phyloP scores from a whole-genome alignment of 805 yeast genomes.

The Pichia californica region DNA sequence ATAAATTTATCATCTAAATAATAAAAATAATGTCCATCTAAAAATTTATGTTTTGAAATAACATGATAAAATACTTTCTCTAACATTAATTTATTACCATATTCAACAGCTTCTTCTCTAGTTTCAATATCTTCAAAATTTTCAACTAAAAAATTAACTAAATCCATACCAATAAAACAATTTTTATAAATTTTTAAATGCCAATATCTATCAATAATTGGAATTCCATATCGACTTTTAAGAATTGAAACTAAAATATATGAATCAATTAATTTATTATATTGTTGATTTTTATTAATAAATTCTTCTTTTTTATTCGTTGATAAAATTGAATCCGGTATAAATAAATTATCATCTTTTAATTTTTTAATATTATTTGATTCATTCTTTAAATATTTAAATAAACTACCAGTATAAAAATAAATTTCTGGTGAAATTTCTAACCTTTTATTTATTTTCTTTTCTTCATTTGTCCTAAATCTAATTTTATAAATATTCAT shows the following conservation, averaged over 20 bases:
- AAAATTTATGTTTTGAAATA: slow-evolving; percentile 70
- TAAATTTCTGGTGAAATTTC: slow-evolving; percentile 66
- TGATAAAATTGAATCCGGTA: not conserved
- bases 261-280: slow-evolving; percentile 45
- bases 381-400: slow-evolving; percentile 46
- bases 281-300: slow-evolving; percentile 22
- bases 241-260: slow-evolving; percentile 54
- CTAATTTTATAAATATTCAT: slow-evolving; percentile 54
- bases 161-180: slow-evolving; percentile 79
- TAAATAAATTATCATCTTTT: not conserved
- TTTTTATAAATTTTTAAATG: slow-evolving; percentile 73
- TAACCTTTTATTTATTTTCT: slow-evolving; percentile 30
- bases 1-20: slow-evolving; percentile 52
- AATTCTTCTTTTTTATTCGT: slow-evolving; percentile 7
- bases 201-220: slow-evolving; percentile 79
- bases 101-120: slow-evolving; percentile 75
- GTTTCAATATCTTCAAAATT: slow-evolving; percentile 73
- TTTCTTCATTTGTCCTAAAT: slow-evolving; percentile 39
- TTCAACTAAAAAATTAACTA: slow-evolving; percentile 80
- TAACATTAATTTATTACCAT: slow-evolving; percentile 73
- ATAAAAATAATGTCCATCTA: slow-evolving; percentile 93
- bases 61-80: slow-evolving; percentile 74
- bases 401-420: slow-evolving; percentile 83
- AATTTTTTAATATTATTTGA: slow-evolving; percentile 11
- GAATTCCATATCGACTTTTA: slow-evolving; percentile 59